phyloP scores from a whole-genome alignment of 1,284 basidiomycete species.

The Cutaneotrichosporon daszewskae region DNA sequence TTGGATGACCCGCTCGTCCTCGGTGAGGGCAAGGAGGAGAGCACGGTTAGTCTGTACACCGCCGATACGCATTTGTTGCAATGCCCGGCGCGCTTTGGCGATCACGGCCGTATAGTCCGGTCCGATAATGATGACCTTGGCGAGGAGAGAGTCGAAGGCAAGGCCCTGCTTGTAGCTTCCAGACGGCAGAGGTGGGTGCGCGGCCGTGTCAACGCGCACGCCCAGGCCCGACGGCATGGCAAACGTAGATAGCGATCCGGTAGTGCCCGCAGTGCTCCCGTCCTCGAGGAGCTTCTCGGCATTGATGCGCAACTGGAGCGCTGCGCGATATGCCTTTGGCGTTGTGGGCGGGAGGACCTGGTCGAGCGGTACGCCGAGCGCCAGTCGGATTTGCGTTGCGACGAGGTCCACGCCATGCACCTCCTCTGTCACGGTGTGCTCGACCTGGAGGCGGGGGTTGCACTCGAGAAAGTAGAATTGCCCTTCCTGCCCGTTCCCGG shows the following conservation, averaged over 20 bases:
- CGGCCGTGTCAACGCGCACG: constrained; percentile 16
- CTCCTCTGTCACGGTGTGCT: constrained; percentile 20
- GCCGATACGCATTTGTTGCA: constrained; percentile 11
- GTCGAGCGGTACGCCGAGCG: constrained; percentile 7
- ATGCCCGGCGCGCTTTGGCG: constrained; percentile 6
- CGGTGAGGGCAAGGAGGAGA: constrained; percentile 12
- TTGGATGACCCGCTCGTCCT: constrained; percentile 8
- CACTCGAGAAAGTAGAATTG: constrained; percentile 19
- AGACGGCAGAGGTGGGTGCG: constrained; percentile 13
- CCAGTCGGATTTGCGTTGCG: constrained; percentile 16
- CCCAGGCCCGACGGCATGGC: constrained; percentile 8
- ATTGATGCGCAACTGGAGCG: constrained; percentile 19
- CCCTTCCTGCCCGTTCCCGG: not conserved
- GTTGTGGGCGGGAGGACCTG: constrained; percentile 7
- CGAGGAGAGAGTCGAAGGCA: constrained; percentile 17
- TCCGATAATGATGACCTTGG: constrained; percentile 15
- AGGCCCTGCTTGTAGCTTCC: constrained; percentile 14
- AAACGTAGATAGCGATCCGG: constrained; percentile 6
- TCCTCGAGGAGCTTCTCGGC: constrained; percentile 13
- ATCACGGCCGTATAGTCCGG: constrained; percentile 6
- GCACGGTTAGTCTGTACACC: constrained; percentile 16
- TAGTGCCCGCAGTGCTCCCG: constrained; percentile 13
- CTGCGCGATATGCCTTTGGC: constrained; percentile 2
- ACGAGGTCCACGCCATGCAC: constrained; percentile 19
- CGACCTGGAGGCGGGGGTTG: constrained; percentile 19